Evolutionary conservation across 2,329 filamentous ascomycete species (phyloP).

Genomic region (Alternaria longipes): DNA sequence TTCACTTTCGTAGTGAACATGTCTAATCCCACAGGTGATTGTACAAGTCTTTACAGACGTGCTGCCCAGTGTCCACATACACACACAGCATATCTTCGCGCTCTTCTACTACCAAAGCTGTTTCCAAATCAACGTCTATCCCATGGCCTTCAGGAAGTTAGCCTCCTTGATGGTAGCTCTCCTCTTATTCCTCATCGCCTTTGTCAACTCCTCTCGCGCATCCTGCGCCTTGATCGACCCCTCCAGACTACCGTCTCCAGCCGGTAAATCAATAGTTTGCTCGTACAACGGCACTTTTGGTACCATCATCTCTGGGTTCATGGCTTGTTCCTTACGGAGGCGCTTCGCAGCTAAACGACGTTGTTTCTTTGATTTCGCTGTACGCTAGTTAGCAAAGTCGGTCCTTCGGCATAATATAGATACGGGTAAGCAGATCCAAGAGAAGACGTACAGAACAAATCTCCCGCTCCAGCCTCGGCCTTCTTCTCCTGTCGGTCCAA

Average conservation of each 20-base stretch:
- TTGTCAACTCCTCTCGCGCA: conserved; percentile 70
- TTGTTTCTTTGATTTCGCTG: conserved; percentile 80
- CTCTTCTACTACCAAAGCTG: neutral
- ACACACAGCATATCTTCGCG: neutral
- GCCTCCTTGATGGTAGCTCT: conserved; percentile 81
- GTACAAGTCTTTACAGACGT: neutral
- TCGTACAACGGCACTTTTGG: conserved; percentile 76
- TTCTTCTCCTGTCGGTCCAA: conserved; percentile 68
- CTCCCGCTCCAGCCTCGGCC: conserved; percentile 66
- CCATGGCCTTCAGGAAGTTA: conserved; percentile 86
- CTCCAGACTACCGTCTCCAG: conserved; percentile 58
- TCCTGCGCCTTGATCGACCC: conserved; percentile 57
- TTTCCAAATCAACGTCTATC: conserved; percentile 37
- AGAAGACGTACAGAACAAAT: conserved; percentile 77
- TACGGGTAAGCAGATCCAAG: neutral
- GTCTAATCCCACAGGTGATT: neutral
- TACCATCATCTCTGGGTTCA: conserved; percentile 70
- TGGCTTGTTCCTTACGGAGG: conserved; percentile 68
- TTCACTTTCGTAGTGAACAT: neutral
- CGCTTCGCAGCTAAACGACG: conserved; percentile 75
- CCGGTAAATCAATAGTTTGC: conserved; percentile 78
- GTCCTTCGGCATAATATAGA: neutral
- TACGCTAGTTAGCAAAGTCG: neutral
- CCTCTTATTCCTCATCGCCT: conserved; percentile 77
- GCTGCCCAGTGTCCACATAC: neutral